These are phyloP conservation scores for Tetradesmus obliquus DNA, from an alignment of 139 green algal species.

Conservation along the genomic window DNA sequence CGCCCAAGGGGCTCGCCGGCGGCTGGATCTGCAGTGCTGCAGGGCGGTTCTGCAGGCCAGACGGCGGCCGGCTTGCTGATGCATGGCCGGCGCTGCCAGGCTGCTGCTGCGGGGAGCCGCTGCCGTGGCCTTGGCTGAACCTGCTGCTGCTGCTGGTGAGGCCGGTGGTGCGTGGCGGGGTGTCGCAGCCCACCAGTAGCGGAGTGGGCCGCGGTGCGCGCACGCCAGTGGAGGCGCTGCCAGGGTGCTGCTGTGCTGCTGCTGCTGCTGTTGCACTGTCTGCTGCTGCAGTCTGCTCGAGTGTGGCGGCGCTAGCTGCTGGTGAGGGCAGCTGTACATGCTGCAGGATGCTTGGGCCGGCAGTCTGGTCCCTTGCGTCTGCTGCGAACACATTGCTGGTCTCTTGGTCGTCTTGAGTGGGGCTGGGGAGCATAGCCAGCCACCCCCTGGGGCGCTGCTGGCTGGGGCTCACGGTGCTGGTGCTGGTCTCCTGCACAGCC, in stretches of 20 bases:
- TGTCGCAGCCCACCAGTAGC: not conserved
- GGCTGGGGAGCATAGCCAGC: conserved; percentile 21
- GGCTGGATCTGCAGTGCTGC: conserved; percentile 15
- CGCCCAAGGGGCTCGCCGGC: not conserved
- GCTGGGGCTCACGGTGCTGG: conserved; percentile 2
- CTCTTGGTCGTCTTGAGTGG: conserved; percentile 5
- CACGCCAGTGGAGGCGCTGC: not conserved
- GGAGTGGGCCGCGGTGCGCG: not conserved
- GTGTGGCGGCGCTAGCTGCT: not conserved
- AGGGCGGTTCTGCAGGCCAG: not conserved
- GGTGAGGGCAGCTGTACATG: not conserved
- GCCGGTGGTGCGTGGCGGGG: not conserved
- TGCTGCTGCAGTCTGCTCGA: not conserved
- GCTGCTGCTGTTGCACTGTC: not conserved
- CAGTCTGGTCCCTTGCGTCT: not conserved
- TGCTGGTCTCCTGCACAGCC: not conserved
- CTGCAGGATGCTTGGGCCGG: not conserved
- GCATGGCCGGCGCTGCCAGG: not conserved
- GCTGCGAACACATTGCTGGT: not conserved
- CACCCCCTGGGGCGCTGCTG: conserved; percentile 13
- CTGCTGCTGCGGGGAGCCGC: not conserved
- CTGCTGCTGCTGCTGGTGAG: not conserved
- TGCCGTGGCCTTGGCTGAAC: not conserved
- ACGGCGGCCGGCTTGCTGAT: not conserved
- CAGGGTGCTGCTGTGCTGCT: not conserved